Conservation (phyloP, 495 filamentous ascomycete genomes). For the Tetracladium setigerum region DNA sequence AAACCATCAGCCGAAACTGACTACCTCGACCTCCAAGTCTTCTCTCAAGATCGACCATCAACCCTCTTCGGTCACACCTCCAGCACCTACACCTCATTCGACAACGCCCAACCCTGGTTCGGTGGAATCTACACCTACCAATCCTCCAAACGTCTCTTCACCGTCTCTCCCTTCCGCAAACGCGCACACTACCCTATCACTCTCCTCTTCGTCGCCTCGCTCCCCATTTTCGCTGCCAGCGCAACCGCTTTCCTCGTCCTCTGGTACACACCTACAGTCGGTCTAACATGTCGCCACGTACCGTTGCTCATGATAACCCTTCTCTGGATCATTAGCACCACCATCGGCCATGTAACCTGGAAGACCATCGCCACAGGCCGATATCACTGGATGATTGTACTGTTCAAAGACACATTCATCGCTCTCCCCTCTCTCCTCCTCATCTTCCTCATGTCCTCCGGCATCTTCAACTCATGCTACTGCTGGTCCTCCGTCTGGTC, state of each 20-base stretch:
- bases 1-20: no score
- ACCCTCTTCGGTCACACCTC: no score
- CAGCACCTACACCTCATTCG: no score
- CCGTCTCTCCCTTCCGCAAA: slow-evolving; percentile 10
- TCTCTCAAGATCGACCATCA: no score
- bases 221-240: not conserved
- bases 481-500: slow-evolving; percentile 15
- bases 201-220: not conserved
- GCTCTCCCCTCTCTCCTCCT: slow-evolving; percentile 16
- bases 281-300: slow-evolving; percentile 22
- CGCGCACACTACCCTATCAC: slow-evolving; percentile 1
- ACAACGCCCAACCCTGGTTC: slow-evolving; percentile 17
- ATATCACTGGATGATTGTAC: slow-evolving; percentile 15
- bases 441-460: slow-evolving; percentile 17
- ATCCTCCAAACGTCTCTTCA: no score
- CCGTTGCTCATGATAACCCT: slow-evolving; percentile 5
- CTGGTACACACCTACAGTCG: slow-evolving; percentile 18
- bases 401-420: slow-evolving; percentile 19
- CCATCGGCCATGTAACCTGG: not conserved
- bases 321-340: not conserved
- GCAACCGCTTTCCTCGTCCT: slow-evolving; percentile 16
- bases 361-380: not conserved
- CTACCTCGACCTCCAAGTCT: no score
- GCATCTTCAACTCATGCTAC: slow-evolving; percentile 23
- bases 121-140: slow-evolving; percentile 22